A percentile compares a stretch with the other conserved stretches of the same genome.
phyloP scores from a whole-genome alignment of 257 asterid genomes.

The Capsicum chinense region DNA sequence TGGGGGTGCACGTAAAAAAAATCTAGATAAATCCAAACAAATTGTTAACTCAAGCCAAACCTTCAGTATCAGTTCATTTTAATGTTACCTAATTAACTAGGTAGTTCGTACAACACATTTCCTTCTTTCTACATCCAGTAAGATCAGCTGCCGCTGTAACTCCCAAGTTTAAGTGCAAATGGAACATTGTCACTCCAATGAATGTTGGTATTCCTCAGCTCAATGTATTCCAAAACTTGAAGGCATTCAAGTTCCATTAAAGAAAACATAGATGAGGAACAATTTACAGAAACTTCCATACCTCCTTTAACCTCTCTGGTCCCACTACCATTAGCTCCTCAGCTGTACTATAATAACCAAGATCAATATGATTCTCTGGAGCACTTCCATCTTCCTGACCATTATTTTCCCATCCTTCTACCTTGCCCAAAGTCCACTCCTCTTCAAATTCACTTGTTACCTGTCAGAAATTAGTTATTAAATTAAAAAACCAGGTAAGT shows the following conservation, averaged over 20 bases:
- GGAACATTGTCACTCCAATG: neutral
- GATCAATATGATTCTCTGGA: slow-evolving; percentile 70
- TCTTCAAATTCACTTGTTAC: slow-evolving; percentile 79
- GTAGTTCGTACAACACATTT: neutral
- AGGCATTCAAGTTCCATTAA: neutral
- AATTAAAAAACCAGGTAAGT: slow-evolving; percentile 20
- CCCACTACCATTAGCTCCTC: slow-evolving; percentile 88
- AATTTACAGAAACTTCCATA: slow-evolving; percentile 29
- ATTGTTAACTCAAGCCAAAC: slow-evolving; percentile 1
- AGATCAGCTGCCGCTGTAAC: neutral
- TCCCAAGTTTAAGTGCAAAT: neutral
- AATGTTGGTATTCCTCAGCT: neutral
- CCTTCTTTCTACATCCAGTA: slow-evolving; percentile 1
- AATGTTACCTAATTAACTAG: neutral
- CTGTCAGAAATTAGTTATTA: slow-evolving; percentile 48
- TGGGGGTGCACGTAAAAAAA: neutral
- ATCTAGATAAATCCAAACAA: neutral
- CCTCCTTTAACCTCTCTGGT: slow-evolving; percentile 93
- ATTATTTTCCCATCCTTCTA: slow-evolving; percentile 81
- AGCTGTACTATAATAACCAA: slow-evolving; percentile 72
- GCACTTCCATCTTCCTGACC: slow-evolving; percentile 63
- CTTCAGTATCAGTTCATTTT: slow-evolving; percentile 4
- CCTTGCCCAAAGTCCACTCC: slow-evolving; percentile 68
- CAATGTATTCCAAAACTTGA: neutral
- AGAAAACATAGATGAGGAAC: slow-evolving; percentile 22